A percentile compares a stretch with the other conserved stretches of the same genome.
These are phyloP conservation scores for Candida maltosa DNA, from an alignment of 805 yeast species.

Conservation along the genomic window DNA sequence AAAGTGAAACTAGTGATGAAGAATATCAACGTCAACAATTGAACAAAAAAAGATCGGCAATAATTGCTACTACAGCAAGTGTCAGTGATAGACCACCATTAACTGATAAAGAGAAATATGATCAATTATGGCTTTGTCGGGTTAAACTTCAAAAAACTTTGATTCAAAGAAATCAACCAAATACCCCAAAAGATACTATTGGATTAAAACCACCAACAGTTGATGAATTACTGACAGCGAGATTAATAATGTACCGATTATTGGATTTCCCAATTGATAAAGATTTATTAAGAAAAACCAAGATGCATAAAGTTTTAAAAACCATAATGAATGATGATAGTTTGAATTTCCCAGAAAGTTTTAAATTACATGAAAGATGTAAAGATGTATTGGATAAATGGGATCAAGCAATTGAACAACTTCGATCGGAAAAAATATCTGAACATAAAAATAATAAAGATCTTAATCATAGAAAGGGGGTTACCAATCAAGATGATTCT, in stretches of 20 bases:
- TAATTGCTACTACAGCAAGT: too few relatives aligned
- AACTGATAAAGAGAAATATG: conserved; percentile 39
- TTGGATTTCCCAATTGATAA: conserved; percentile 40
- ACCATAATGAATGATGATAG: conserved; percentile 40
- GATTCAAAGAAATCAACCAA: conserved; percentile 42
- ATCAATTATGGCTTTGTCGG: conserved; percentile 47
- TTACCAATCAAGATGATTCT: conserved; percentile 17
- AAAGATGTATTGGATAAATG: conserved; percentile 39
- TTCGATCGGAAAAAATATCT: conserved; percentile 29
- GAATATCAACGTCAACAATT: conserved; percentile 6
- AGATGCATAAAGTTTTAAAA: conserved; percentile 50
- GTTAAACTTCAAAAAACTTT: conserved; percentile 47
- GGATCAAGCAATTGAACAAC: conserved; percentile 32
- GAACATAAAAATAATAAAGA: conserved; percentile 3
- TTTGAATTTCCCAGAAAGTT: conserved; percentile 41
- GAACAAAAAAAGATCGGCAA: too few relatives aligned
- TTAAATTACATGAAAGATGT: conserved; percentile 44
- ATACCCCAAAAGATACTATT: conserved; percentile 33
- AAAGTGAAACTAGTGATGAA: conserved; percentile 6
- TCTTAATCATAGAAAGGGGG: conserved; percentile 1
- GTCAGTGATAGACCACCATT: conserved; percentile 5
- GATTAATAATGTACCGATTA: conserved; percentile 38
- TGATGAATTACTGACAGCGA: conserved; percentile 40
- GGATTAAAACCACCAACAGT: conserved; percentile 38
- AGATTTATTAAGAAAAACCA: conserved; percentile 41